These are phyloP conservation scores for Diutina siamensis DNA, from an alignment of 1,139 yeast species.

Conservation along the genomic window DNA sequence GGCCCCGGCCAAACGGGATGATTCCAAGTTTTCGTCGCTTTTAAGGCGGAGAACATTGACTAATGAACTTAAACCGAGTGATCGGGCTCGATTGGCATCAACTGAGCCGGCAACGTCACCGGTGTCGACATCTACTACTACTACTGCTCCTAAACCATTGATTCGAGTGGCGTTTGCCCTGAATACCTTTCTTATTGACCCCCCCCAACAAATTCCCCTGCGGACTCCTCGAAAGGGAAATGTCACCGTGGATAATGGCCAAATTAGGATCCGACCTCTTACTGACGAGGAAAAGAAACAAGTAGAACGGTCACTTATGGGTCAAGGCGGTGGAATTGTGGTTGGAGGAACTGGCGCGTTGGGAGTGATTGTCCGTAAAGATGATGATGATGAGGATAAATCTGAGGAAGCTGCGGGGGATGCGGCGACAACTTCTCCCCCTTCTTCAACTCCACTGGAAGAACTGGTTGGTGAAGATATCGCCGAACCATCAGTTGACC, in stretches of 20 bases:
- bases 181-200: slow-evolving; percentile 60
- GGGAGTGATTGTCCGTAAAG: slow-evolving; percentile 16
- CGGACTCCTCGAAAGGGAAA: slow-evolving; percentile 57
- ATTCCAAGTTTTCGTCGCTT: not conserved
- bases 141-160: slow-evolving; percentile 14
- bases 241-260: slow-evolving; percentile 58
- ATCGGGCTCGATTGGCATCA: not conserved
- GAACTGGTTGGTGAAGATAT: not conserved
- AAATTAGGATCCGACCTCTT: slow-evolving; percentile 47
- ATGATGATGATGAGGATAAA: slow-evolving; percentile 12
- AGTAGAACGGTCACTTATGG: slow-evolving; percentile 32
- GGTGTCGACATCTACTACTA: not conserved
- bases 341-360: slow-evolving; percentile 32
- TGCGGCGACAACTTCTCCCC: slow-evolving; percentile 13
- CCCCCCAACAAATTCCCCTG: slow-evolving; percentile 63
- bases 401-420: no score
- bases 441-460: no score
- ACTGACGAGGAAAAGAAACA: slow-evolving; percentile 44
- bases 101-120: not conserved
- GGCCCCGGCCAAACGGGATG: not conserved
- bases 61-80: not conserved
- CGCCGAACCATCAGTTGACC: slow-evolving; percentile 9
- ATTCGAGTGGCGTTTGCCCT: slow-evolving; percentile 65
- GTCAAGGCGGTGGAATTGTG: slow-evolving; percentile 60
- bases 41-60: not conserved